A percentile compares a stretch with the other conserved stretches of the same genome.
Conservation (phyloP, 345 rosid species). For the Moricandia moricandioides region DNA sequence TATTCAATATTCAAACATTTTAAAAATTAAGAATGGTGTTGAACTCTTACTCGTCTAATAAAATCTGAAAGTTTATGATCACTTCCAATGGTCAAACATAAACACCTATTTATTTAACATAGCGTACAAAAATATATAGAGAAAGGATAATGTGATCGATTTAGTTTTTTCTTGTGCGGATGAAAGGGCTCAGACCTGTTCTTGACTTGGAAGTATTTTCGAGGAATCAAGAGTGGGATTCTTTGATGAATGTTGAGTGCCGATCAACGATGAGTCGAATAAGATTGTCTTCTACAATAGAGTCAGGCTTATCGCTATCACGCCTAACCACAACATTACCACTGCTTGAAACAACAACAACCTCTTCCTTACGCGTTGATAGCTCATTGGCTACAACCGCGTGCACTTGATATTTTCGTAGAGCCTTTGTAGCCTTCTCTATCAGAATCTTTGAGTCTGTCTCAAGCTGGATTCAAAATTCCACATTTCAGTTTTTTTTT, state of each 20-base stretch:
- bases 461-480: slow-evolving; percentile 61
- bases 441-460: slow-evolving; percentile 75
- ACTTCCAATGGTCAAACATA: neutral
- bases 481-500: neutral
- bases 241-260: slow-evolving; percentile 55
- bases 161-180: neutral
- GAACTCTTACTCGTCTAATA: neutral
- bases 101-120: neutral
- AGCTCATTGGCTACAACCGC: slow-evolving; percentile 86
- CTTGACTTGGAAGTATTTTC: neutral
- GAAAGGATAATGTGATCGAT: neutral
- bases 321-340: slow-evolving; percentile 58
- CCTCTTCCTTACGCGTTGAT: slow-evolving; percentile 75
- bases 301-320: slow-evolving; percentile 44
- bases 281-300: slow-evolving; percentile 79
- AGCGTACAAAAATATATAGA: neutral
- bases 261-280: slow-evolving; percentile 55
- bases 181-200: neutral
- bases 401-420: slow-evolving; percentile 64
- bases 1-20: neutral
- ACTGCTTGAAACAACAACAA: slow-evolving; percentile 49
- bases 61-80: neutral
- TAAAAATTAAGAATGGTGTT: neutral
- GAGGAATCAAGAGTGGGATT: slow-evolving; percentile 27
- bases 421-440: slow-evolving; percentile 76